phyloP scores from a whole-genome alignment of 257 asterid species.

The Leonotis leonurus region DNA sequence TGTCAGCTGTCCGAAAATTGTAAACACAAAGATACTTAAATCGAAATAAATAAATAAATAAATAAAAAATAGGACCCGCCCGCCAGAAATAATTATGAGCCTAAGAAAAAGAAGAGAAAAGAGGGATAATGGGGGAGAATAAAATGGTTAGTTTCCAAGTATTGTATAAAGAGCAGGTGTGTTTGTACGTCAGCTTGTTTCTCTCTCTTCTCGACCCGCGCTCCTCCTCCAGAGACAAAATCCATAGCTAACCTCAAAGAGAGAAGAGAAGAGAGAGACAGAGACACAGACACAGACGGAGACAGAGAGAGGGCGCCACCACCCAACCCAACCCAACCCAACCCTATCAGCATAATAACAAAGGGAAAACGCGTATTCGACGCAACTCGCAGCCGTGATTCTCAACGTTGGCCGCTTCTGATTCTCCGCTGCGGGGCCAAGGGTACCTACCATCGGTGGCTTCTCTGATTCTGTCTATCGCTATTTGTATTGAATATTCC shows the following conservation, averaged over 20 bases:
- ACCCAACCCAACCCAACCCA: too few species aligned
- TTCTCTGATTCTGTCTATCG: background rate
- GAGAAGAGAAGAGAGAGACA: slow-evolving; percentile 11
- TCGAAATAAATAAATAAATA: background rate
- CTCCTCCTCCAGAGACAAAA: slow-evolving; percentile 18
- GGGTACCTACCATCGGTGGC: background rate
- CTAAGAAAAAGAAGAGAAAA: too few species aligned
- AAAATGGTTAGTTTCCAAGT: background rate
- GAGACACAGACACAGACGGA: slow-evolving; percentile 15
- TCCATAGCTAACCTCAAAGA: background rate
- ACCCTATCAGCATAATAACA: too few species aligned
- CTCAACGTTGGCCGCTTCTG: slow-evolving; percentile 19
- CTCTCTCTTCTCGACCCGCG: slow-evolving; percentile 29
- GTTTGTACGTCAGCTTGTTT: slow-evolving; percentile 18
- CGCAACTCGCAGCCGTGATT: slow-evolving; percentile 16
- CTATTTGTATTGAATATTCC: slow-evolving; percentile 11
- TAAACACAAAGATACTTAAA: background rate
- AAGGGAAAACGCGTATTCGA: slow-evolving; percentile 19
- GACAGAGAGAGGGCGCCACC: slow-evolving; percentile 2
- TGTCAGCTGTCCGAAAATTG: background rate
- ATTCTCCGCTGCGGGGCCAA: slow-evolving; percentile 20
- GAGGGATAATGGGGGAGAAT: too few species aligned
- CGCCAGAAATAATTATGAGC: background rate
- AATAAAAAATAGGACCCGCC: background rate
- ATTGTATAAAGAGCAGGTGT: slow-evolving; percentile 13